Base-by-base conservation (phyloP, 345 rosid genomes). In the Mallotus nudiflorus region DNA sequence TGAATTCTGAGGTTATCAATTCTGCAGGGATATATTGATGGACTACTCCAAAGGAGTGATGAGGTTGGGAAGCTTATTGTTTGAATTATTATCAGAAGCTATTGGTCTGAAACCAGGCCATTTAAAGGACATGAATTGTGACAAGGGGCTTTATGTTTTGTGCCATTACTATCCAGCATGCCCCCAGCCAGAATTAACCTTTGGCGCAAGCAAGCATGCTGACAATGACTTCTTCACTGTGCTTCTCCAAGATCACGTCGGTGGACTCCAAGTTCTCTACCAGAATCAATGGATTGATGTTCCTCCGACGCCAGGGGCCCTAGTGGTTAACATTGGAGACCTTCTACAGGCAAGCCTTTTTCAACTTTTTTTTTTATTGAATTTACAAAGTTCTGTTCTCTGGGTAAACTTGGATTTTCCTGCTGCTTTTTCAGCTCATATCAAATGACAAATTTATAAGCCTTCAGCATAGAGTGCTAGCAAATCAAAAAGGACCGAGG, bases 21-120 rank as follows among this genome's bases (percentile, higher is more conserved):
- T 49, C 46, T 69, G 74, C 69, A 85, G 85, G 45, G 80, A 78
- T 10, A 46, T 69, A 58, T 14, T 82, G 9, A 19, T 74, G 13
- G 64, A 67, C 7, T 85, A 71, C 68, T 52, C 75, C 13, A 42
- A 72, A 20, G 55, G 42, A 67, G 73, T 70, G 3, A 63, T 6
- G 42, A 44, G 39, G 31, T 18, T 77, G 10, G 79, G 70, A 6
- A 10, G 2, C 7, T 0, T 9, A 5, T 18, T 85, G 33, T 73
- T 73, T 10, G 75, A 75, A 29, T 52, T 83, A 51, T 37, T 61
- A 27, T 61, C 65, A 9, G 65, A 61, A 37, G 67, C 67, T 6
- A n/a, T 63, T 25, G 22, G 67, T 44, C 22, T 63, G 24, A 25
- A 63, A 5, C n/a, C 53, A 25, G 27, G 27, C 52, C 24, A 63